A percentile compares a stretch with the other conserved stretches of the same genome.
phyloP scores from a whole-genome alignment of 352 stramenopile genomes.

The Pythium myriotylum region DNA sequence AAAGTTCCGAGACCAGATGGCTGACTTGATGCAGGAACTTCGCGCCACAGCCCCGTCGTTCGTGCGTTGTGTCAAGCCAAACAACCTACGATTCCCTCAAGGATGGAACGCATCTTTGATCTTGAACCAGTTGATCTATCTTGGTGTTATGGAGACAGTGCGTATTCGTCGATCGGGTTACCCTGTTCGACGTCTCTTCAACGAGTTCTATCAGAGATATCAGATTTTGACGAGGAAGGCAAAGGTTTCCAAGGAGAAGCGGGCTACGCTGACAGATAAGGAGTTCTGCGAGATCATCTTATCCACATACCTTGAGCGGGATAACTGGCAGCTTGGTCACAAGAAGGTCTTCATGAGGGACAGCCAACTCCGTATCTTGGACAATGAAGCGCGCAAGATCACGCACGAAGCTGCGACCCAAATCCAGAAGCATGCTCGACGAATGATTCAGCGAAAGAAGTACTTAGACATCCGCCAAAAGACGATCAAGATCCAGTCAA shows the following conservation, averaged over 20 bases:
- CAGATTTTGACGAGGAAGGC: constrained; percentile 79
- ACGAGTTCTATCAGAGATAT: constrained; percentile 89
- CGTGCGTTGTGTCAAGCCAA: constrained; percentile 92
- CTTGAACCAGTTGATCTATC: constrained; percentile 88
- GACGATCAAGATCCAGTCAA: constrained; percentile 68
- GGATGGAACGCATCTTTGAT: constrained; percentile 88
- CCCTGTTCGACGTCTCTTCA: constrained; percentile 83
- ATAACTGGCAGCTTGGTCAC: constrained; percentile 89
- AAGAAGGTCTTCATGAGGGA: constrained; percentile 90
- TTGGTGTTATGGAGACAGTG: constrained; percentile 91
- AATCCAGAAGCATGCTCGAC: constrained; percentile 79
- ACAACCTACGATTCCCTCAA: constrained; percentile 87
- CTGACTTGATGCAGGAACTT: constrained; percentile 84
- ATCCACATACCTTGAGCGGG: constrained; percentile 63
- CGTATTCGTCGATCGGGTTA: constrained; percentile 88
- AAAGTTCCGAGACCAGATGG: constrained; percentile 91
- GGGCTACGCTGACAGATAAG: constrained; percentile 62
- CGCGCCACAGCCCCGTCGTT: constrained; percentile 86
- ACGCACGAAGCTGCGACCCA: constrained; percentile 73
- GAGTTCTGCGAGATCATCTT: constrained; percentile 86
- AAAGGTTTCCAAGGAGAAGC: constrained; percentile 58
- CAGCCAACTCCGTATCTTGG: constrained; percentile 77
- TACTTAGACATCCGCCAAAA: constrained; percentile 64
- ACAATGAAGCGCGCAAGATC: constrained; percentile 88
- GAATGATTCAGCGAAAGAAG: constrained; percentile 65